Conservation (phyloP, 1,284 basidiomycete species). For the Taiwanofungus camphoratus region DNA sequence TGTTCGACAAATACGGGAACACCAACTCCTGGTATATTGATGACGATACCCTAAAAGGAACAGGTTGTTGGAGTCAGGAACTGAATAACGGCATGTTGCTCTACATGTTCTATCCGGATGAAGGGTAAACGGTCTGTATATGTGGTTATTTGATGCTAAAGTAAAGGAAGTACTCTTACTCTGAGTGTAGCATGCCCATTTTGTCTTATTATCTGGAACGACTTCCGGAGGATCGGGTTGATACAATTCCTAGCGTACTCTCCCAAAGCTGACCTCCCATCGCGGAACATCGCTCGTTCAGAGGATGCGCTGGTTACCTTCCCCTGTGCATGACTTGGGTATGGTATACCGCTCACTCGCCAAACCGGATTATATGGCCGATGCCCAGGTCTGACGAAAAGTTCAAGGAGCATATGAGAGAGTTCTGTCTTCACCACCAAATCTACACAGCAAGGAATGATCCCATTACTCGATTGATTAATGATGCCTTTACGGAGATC, state of each 20-base stretch:
- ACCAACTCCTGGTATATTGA: slow-evolving; percentile 24
- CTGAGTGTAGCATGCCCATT: not conserved
- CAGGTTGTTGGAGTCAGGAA: slow-evolving; percentile 29
- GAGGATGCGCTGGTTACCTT: slow-evolving; percentile 7
- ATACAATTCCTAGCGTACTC: slow-evolving; percentile 11
- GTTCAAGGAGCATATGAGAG: no score
- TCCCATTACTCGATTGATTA: slow-evolving; percentile 2
- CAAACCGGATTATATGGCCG: not conserved
- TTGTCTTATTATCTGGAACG: slow-evolving; percentile 2
- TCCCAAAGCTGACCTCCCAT: slow-evolving; percentile 8
- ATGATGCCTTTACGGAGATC: not conserved
- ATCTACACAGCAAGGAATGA: not conserved
- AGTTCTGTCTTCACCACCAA: not conserved
- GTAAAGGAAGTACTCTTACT: not conserved
- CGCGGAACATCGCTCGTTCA: slow-evolving; percentile 1
- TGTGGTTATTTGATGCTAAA: no score
- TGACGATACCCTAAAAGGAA: slow-evolving; percentile 25
- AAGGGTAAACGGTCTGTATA: not conserved
- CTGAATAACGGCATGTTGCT: slow-evolving; percentile 1
- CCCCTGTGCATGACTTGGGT: not conserved
- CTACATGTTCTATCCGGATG: slow-evolving; percentile 3
- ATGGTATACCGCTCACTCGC: not conserved
- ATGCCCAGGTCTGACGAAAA: not conserved
- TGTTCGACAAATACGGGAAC: slow-evolving; percentile 26
- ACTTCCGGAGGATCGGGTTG: slow-evolving; percentile 13